Evolutionary conservation across 1,139 yeast genomes (phyloP).

Genomic region (Arxiozyma heterogenica): DNA sequence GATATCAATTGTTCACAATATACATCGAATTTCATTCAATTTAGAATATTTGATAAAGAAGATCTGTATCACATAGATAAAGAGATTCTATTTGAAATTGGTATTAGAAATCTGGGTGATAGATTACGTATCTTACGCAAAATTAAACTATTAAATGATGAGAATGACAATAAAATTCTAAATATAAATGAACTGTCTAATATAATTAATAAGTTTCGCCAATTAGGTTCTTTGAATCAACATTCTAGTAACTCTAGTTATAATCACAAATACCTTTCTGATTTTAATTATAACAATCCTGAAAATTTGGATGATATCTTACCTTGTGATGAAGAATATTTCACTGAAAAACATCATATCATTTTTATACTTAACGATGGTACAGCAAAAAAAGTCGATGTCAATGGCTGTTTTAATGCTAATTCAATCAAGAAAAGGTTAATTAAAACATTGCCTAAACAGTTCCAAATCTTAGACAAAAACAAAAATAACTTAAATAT

Average conservation of each 20-base stretch:
- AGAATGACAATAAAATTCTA: slow-evolving; percentile 13
- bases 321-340: slow-evolving; percentile 22
- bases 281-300: not conserved
- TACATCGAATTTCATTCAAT: slow-evolving; percentile 34
- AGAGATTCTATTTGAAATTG: slow-evolving; percentile 62
- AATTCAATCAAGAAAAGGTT: slow-evolving; percentile 68
- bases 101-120: slow-evolving; percentile 74
- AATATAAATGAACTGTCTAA: not conserved
- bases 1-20: slow-evolving; percentile 20
- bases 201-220: slow-evolving; percentile 19
- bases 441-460: slow-evolving; percentile 46
- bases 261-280: not conserved
- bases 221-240: not conserved
- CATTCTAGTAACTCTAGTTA: not conserved
- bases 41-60: slow-evolving; percentile 47
- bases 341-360: slow-evolving; percentile 38
- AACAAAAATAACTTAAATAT: slow-evolving; percentile 4
- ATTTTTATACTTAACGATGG: slow-evolving; percentile 74
- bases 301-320: not conserved
- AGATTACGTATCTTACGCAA: slow-evolving; percentile 35
- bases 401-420: slow-evolving; percentile 75
- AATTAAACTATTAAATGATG: slow-evolving; percentile 11
- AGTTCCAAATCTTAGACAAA: slow-evolving; percentile 15
- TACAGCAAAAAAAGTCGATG: slow-evolving; percentile 59
- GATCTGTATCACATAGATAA: slow-evolving; percentile 43